Base-by-base conservation (phyloP, 352 stramenopile genomes). In the Phytophthora sojae region DNA sequence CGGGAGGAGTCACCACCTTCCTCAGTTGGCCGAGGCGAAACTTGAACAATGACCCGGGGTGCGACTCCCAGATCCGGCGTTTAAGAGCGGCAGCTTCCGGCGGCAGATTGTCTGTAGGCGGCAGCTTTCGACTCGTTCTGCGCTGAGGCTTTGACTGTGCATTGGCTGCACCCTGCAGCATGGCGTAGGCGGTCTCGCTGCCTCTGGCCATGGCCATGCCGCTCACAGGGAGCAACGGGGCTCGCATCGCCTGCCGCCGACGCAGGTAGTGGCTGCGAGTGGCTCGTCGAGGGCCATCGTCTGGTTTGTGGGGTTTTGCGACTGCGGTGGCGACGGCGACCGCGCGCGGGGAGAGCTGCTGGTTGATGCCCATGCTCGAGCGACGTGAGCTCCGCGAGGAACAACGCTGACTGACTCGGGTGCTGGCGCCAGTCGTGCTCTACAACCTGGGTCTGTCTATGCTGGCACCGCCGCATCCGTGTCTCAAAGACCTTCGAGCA, bases 11-110 rank as follows among this genome's bases (percentile, higher is more conserved):
- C 6, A 61, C 67, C 45, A 76, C 62, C 1, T 57, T 63, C 68
- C 63, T 72, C 62, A 72, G 64, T 44, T 64, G 71, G 42, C 52
- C 63, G 11, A 76, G 50, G 8, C 61, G 62, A 23, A 76, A 76
- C 62, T 64, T 71, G 57, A 64, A 68, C 9, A 65, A 15, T 2
- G 56, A 64, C 3, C 32, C 44, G 0, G 69, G 69, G 30, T 68
- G 69, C n/a, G 69, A 64, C 7, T 67, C 57, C 62, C 61, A 71
- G 45, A 75, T 67, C 17, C 62, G 62, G 9, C 57, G 68, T 45
- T 71, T 75, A 45, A 75, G 26, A 42, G 47, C 61, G 5, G 67
- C 49, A 3, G 67, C 67, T 25, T 71, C 61, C 15, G 55, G 25
- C 17, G 67, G 67, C 35, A 75, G 35, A 47, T 70, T 44, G 49